Evolutionary conservation across 73 alveolate species (phyloP), one percentile per base, ranked within the genome.

Genomic region (Stentor coeruleus): DNA sequence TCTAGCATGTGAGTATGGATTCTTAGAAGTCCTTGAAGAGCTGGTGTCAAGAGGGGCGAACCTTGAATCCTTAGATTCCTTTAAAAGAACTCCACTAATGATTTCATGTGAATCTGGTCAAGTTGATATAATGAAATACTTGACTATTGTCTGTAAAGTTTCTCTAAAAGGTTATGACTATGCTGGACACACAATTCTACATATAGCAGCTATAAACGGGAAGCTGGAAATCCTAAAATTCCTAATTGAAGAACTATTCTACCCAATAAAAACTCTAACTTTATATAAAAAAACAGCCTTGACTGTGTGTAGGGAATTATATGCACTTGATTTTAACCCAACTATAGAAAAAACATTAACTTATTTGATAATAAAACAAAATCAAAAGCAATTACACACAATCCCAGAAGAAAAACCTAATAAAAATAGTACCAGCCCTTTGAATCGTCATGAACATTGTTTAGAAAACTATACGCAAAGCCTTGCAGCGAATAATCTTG

Each of bases 121-220:
- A 14, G n/a, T 66, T 28, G 79, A 66, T 26, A 66, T 66, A 1
- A 40, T 66, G 37, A 33, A 2, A 33, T 66, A 26, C 33, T 33
- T 66, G 37, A 31, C 37, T 14, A 31, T 20, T 20, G 39, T 11
- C n/a, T 20, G 40, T 0, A 31, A 66, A 20, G 79, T 31, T 33
- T 20, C n/a, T 66, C n/a, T 33, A 66, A 31, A 31, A 66, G 79
- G 79, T 0, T 33, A 1, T 20, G 79, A 66, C 37, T 66, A 66
- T 33, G 37, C n/a, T 33, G 79, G 79, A 1, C n/a, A 66, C 37
- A 66, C 79, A 26, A 40, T 66, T 66, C n/a, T 66, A 26, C 79
- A 66, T 33, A 66, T 66, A 20, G 1, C 79, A 33, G n/a, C 79
- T 26, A 20, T 66, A 26, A 31, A 20, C 37, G 79, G 79, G 41